Evolutionary conservation across 352 stramenopile species (phyloP).

Genomic region (Phytophthora multivora): DNA sequence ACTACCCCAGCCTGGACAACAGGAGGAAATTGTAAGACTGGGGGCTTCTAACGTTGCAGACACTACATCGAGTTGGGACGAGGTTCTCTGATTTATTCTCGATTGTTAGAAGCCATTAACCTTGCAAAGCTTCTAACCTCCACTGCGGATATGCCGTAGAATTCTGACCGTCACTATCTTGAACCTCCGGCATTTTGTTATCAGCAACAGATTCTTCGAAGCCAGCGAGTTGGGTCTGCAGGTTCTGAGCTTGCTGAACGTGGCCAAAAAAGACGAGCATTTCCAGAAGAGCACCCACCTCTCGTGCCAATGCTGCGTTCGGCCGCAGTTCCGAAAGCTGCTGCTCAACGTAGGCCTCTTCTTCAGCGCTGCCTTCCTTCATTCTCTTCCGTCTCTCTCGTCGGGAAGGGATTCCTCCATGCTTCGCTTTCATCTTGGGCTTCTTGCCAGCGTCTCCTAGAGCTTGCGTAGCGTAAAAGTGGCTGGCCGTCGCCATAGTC

Average conservation of each 20-base stretch:
- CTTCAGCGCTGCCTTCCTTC: slow-evolving; percentile 71
- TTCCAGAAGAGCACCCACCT: slow-evolving; percentile 48
- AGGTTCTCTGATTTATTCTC: slow-evolving; percentile 10
- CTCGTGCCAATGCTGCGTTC: slow-evolving; percentile 37
- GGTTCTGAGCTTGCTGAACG: slow-evolving; percentile 37
- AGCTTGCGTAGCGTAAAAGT: slow-evolving; percentile 74
- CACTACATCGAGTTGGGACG: slow-evolving; percentile 20
- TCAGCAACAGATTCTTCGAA: slow-evolving; percentile 44
- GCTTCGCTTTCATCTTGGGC: slow-evolving; percentile 42
- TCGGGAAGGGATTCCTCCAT: slow-evolving; percentile 48
- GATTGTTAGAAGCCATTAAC: slow-evolving; percentile 6
- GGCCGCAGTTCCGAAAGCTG: slow-evolving; percentile 49
- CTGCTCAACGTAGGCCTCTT: slow-evolving; percentile 64
- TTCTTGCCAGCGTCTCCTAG: slow-evolving; percentile 40
- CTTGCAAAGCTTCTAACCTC: slow-evolving; percentile 25
- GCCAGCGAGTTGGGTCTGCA: slow-evolving; percentile 46
- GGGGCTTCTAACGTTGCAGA: neutral
- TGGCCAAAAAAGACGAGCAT: slow-evolving; percentile 64
- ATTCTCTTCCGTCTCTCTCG: slow-evolving; percentile 66
- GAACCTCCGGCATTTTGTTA: slow-evolving; percentile 8
- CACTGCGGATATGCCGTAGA: slow-evolving; percentile 13
- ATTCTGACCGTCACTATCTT: too few relatives aligned
- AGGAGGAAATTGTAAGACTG: neutral
- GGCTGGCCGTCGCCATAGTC: slow-evolving; percentile 58
- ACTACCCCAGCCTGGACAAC: neutral